These are phyloP conservation scores for Pezicula neosporulosa DNA, from an alignment of 2,329 filamentous ascomycete genomes.

Conservation along the genomic window DNA sequence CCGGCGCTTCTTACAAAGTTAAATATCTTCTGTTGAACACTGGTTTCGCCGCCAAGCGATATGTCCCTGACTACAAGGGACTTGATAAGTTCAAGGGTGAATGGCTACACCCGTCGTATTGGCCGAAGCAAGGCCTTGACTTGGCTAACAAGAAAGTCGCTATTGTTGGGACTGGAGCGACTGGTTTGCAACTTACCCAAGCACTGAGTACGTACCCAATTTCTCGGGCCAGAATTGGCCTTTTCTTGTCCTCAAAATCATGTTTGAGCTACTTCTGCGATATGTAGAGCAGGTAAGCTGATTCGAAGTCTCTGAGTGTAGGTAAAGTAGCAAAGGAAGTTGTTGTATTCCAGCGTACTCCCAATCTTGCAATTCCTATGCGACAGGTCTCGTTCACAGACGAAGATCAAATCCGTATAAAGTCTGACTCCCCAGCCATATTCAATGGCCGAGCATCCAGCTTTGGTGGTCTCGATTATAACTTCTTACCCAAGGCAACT, in stretches of 20 bases:
- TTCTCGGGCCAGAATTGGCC: too few species aligned
- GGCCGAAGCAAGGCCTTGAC: constrained; percentile 31
- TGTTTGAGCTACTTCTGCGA: too few species aligned
- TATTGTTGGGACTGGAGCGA: constrained; percentile 33
- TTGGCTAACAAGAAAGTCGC: constrained; percentile 26
- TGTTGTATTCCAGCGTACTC: constrained; percentile 29
- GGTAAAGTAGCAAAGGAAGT: constrained; percentile 33
- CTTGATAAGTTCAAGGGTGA: constrained; percentile 42
- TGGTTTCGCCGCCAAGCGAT: constrained; percentile 13
- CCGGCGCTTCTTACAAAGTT: constrained; percentile 3
- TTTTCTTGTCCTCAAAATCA: too few species aligned
- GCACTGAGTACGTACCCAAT: constrained; percentile 21
- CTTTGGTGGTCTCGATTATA: constrained; percentile 13
- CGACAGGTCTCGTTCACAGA: constrained; percentile 23
- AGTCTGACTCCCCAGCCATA: constrained; percentile 33
- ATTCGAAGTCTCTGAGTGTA: too few species aligned
- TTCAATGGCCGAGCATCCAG: constrained; percentile 37
- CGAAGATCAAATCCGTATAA: constrained; percentile 36
- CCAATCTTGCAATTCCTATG: constrained; percentile 33
- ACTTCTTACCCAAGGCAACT: constrained; percentile 38
- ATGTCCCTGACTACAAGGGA: constrained; percentile 35
- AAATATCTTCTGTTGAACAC: constrained; percentile 14
- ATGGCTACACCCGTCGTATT: constrained; percentile 38
- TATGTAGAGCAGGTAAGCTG: too few species aligned
- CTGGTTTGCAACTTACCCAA: constrained; percentile 28